phyloP scores from a whole-genome alignment of 2,329 filamentous ascomycete genomes.

The Huntiella abstrusa region DNA sequence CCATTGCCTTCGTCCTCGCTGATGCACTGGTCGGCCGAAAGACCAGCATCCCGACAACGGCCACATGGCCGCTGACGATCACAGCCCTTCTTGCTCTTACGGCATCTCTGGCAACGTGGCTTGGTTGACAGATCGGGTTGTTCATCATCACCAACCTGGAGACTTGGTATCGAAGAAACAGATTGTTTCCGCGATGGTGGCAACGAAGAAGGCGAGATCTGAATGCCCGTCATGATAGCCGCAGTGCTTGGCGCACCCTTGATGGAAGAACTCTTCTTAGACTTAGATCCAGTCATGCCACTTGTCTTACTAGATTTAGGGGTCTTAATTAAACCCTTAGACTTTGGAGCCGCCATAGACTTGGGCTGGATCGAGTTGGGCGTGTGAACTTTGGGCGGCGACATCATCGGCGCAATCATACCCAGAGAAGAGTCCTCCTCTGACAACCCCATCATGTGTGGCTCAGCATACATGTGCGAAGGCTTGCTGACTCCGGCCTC shows the following conservation, averaged over 20 bases:
- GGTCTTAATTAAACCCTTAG: constrained; percentile 22
- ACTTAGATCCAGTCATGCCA: constrained; percentile 19
- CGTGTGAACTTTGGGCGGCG: constrained; percentile 7
- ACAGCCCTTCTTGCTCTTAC: constrained; percentile 98
- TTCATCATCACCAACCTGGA: constrained; percentile 55
- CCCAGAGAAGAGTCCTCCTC: constrained; percentile 3
- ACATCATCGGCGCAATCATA: not conserved
- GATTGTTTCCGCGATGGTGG: constrained; percentile 62
- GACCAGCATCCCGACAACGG: constrained; percentile 86
- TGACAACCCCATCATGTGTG: not conserved
- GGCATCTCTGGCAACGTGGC: constrained; percentile 90
- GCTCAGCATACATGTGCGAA: constrained; percentile 14
- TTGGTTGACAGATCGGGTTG: constrained; percentile 86
- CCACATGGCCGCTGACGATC: constrained; percentile 91
- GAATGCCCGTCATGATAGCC: constrained; percentile 14
- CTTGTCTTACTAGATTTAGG: constrained; percentile 26
- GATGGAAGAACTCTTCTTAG: constrained; percentile 32
- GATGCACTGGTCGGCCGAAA: constrained; percentile 82
- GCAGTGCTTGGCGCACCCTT: constrained; percentile 11
- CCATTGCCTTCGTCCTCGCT: constrained; percentile 97
- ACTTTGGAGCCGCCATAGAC: constrained; percentile 19
- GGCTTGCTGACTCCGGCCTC: constrained; percentile 24
- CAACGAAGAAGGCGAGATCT: constrained; percentile 45
- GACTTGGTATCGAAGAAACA: constrained; percentile 36
- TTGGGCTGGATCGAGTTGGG: constrained; percentile 19